Evolutionary conservation across 176 grass and related monocot genomes (phyloP), one percentile per base, ranked within the genome.

Genomic region (Avena insularis): DNA sequence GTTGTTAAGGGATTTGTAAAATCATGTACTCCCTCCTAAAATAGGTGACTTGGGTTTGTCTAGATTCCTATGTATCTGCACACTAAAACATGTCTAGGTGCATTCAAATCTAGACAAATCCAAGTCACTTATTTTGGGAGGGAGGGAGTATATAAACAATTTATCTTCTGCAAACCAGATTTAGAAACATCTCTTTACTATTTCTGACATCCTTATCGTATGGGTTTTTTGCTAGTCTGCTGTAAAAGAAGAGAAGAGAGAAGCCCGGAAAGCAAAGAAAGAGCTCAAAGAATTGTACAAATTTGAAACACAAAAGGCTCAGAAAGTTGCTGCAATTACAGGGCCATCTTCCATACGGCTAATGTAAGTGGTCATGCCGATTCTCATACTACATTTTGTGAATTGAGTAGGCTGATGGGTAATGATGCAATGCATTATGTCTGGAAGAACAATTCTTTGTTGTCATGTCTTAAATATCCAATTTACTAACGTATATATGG

Each of bases 221-320:
- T 60, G 68, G 12, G 20, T 66, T 20, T 68, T 19, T 87, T 76
- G 65, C 16, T 62, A 99, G 97, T 81, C 50, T 2, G 89, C 92
- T 81, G 83, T 96, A 83, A 99, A 99, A 92, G 85, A 90, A 78
- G 97, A 94, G 78, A 96, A 75, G 81, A 93, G 78, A 81, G 86
- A 94, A 89, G 94, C 97, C 82, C 92, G 97, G 13, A 90, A 82
- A 84, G 49, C 77, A 20, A 99, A 99, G 97, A 99, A 96, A 88
- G 94, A 99, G 75, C 85, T 99, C 46, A 99, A 93, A 91, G 94
- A 81, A 57, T 54, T 99, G 50, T 99, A 99, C 82, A 99, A 87
- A 86, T 87, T 74, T 76, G 97, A 99, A 93, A 85, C 84, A 20
- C 90, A 94, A 21, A 96, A 77, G 83, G 97, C 97, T 90, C 97